A percentile compares a stretch with the other conserved stretches of the same genome.
These are phyloP conservation scores for Hortaea werneckii DNA, from an alignment of 2,329 filamentous ascomycete genomes.

Conservation along the genomic window DNA sequence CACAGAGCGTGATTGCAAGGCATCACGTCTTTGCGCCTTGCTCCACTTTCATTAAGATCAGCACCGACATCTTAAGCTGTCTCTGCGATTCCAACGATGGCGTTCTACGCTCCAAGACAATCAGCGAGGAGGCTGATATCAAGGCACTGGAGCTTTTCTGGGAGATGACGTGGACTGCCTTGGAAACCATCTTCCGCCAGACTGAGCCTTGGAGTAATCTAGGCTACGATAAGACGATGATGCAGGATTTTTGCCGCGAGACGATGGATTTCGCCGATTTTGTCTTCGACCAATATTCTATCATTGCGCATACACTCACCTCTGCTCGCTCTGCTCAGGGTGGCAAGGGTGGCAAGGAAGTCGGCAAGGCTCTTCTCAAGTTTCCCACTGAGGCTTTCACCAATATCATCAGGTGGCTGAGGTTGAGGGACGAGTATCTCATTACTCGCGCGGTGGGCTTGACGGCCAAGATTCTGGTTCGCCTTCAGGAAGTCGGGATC, in stretches of 20 bases:
- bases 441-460: constrained; percentile 72
- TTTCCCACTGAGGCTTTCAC: constrained; percentile 56
- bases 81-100: constrained; percentile 55
- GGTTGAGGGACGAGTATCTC: constrained; percentile 78
- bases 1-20: constrained; percentile 45
- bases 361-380: constrained; percentile 49
- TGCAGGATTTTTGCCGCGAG: constrained; percentile 90
- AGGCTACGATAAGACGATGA: constrained; percentile 60
- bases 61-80: constrained; percentile 51
- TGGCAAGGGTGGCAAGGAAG: constrained; percentile 15
- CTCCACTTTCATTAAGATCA: constrained; percentile 50
- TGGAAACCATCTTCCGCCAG: constrained; percentile 70
- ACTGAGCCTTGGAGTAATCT: constrained; percentile 73
- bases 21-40: constrained; percentile 51
- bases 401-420: constrained; percentile 73
- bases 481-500: constrained; percentile 68
- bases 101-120: constrained; percentile 49
- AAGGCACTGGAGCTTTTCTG: constrained; percentile 67
- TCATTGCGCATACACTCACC: constrained; percentile 64
- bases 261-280: constrained; percentile 88
- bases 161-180: constrained; percentile 70
- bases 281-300: constrained; percentile 72
- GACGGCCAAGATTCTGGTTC: constrained; percentile 71
- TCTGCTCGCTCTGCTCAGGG: constrained; percentile 26
- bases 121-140: constrained; percentile 46